Evolutionary conservation across 169 alveolate species (phyloP).

Genomic region (Plasmodium relictum): DNA sequence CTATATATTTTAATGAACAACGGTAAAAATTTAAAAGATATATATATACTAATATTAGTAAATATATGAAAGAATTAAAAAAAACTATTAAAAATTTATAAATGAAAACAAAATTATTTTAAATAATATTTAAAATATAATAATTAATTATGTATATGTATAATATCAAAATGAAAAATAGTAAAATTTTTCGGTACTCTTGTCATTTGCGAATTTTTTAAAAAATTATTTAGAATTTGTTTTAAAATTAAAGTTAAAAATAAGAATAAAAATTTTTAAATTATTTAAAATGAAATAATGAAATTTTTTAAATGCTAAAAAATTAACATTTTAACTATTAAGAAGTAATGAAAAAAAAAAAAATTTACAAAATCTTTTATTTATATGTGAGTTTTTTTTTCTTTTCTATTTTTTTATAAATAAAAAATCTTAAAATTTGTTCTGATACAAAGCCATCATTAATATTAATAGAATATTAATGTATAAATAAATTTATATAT

Average conservation of each 20-base stretch:
- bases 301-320: constrained; percentile 4
- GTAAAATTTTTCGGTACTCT: neutral
- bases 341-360: neutral
- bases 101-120: neutral
- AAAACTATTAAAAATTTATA: neutral
- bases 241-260: neutral
- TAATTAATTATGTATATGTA: neutral
- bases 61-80: neutral
- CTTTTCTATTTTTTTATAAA: neutral
- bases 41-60: neutral
- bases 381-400: neutral
- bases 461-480: neutral
- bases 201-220: neutral
- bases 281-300: constrained; percentile 16
- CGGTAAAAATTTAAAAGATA: neutral
- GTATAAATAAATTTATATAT: neutral
- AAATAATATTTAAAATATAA: neutral
- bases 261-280: neutral
- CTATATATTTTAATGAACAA: neutral
- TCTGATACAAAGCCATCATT: constrained; percentile 1
- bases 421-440: constrained; percentile 1
- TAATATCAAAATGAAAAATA: neutral
- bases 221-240: neutral
- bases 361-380: neutral
- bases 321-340: neutral